Conservation (phyloP, 164 flowering plant species). For the Liriodendron chinense region DNA sequence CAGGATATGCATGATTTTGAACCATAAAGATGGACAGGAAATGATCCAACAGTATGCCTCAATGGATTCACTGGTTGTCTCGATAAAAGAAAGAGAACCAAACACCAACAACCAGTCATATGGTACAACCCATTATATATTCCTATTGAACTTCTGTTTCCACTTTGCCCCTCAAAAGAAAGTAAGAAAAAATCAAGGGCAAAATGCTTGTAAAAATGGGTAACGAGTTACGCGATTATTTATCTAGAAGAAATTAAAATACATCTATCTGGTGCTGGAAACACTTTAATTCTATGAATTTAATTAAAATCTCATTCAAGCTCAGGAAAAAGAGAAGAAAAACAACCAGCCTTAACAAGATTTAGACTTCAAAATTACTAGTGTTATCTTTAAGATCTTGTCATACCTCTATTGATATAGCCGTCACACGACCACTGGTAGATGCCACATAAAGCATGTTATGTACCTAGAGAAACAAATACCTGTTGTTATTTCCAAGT, state of each 20-base stretch:
- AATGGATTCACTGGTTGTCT: too few relatives aligned
- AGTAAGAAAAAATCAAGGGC: too few relatives aligned
- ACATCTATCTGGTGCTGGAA: not conserved
- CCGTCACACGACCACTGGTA: slow-evolving; percentile 74
- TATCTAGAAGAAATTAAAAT: not conserved
- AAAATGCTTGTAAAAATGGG: too few relatives aligned
- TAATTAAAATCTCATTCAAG: not conserved
- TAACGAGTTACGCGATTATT: too few relatives aligned
- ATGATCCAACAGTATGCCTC: not conserved
- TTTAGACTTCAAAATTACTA: not conserved
- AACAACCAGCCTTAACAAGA: not conserved
- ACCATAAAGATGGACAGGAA: not conserved
- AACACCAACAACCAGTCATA: too few relatives aligned
- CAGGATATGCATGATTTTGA: not conserved
- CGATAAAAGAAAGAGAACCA: too few relatives aligned
- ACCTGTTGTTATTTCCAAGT: not conserved
- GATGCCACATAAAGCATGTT: slow-evolving; percentile 71
- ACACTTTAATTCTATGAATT: too few relatives aligned
- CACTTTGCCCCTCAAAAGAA: too few relatives aligned
- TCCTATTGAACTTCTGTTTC: too few relatives aligned
- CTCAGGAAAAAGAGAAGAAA: not conserved
- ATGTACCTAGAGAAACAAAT: slow-evolving; percentile 36
- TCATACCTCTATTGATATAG: slow-evolving; percentile 62
- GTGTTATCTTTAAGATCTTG: not conserved
- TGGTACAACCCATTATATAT: too few relatives aligned